These are phyloP conservation scores for Eucalyptus urophylla DNA, from an alignment of 345 rosid species.

Conservation along the genomic window DNA sequence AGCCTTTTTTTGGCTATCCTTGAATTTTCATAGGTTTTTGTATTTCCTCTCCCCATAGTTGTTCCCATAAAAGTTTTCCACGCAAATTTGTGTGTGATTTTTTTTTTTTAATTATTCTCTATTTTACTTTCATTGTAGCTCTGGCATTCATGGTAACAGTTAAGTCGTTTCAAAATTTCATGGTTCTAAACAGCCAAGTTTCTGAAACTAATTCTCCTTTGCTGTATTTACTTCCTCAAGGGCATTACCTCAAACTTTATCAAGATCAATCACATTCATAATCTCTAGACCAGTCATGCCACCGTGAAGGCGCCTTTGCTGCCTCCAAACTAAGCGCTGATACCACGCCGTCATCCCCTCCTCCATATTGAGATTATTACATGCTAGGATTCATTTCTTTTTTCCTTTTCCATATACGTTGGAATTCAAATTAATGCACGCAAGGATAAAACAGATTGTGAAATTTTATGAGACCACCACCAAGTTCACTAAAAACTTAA, in stretches of 20 bases:
- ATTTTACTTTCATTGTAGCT: fast-evolving
- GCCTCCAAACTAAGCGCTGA: not conserved
- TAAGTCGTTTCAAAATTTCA: not conserved
- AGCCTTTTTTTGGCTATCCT: fast-evolving
- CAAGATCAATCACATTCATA: not conserved
- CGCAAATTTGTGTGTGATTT: not conserved
- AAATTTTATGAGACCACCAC: not conserved
- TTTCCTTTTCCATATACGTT: not conserved
- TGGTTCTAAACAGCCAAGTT: not conserved
- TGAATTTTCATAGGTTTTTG: not conserved
- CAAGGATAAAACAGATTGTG: not conserved
- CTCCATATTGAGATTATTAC: not conserved
- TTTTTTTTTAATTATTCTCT: too few relatives aligned
- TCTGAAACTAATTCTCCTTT: not conserved
- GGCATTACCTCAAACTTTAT: not conserved
- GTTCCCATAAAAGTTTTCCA: not conserved
- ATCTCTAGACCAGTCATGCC: not conserved
- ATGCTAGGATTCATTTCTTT: not conserved
- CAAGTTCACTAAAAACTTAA: not conserved
- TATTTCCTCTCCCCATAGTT: not conserved
- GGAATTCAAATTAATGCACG: not conserved
- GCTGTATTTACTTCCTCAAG: not conserved
- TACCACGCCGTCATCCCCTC: not conserved
- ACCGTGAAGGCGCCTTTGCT: not conserved
- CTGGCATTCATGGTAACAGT: not conserved